Conservation (phyloP, 306 rosid species). For the Vigna unguiculata region DNA sequence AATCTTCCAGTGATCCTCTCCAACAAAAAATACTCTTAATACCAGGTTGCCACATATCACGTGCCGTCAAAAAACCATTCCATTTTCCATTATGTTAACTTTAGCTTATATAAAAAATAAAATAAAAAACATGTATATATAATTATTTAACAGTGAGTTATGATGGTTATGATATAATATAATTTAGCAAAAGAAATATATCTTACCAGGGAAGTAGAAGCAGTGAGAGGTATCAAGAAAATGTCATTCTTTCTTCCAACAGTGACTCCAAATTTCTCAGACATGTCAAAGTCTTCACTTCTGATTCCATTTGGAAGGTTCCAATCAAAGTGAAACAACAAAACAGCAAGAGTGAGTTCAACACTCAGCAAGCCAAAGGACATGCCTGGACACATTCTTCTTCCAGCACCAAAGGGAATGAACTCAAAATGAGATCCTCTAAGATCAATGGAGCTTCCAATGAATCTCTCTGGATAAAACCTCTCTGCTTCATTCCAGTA, state of each 20-base stretch:
- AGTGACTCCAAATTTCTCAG: not conserved
- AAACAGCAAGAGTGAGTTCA: not conserved
- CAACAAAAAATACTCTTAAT: too few relatives aligned
- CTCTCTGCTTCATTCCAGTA: not conserved
- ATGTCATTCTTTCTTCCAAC: not conserved
- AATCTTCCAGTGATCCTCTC: too few relatives aligned
- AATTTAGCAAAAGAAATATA: too few relatives aligned
- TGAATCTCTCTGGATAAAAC: constrained; percentile 6
- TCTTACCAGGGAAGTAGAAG: not conserved
- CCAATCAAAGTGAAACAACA: not conserved
- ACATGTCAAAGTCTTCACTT: not conserved
- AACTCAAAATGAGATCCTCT: not conserved
- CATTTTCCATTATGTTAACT: too few relatives aligned
- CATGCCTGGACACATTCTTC: not conserved
- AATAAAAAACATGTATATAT: too few relatives aligned
- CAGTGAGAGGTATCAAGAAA: not conserved
- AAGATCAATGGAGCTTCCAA: not conserved
- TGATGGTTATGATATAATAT: too few relatives aligned
- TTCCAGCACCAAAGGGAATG: constrained; percentile 5
- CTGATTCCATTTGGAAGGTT: not conserved
- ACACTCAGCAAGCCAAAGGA: not conserved
- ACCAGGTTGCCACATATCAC: too few relatives aligned
- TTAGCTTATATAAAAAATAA: too few relatives aligned
- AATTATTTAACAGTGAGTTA: too few relatives aligned
- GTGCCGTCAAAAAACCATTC: too few relatives aligned